Conservation (phyloP, 2,329 filamentous ascomycete species). For the Xylariaceae sp. region DNA sequence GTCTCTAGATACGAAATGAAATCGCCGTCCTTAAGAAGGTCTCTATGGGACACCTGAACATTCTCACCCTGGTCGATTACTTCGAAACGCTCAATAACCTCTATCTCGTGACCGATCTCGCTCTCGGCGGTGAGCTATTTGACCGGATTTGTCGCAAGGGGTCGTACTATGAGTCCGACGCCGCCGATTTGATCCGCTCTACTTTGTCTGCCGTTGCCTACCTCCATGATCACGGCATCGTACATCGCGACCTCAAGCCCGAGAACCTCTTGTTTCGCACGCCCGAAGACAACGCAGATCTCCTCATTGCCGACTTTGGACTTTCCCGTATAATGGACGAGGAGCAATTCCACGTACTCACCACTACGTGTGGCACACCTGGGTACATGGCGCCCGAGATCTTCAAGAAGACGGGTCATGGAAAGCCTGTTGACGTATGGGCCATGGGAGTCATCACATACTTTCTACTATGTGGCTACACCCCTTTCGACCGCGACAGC, state of each 20-base stretch:
- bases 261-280: conserved; percentile 96
- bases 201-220: conserved; percentile 97
- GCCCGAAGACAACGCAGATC: conserved; percentile 93
- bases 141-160: conserved; percentile 98
- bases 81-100: conserved; percentile 99
- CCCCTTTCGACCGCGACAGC: conserved; percentile 92
- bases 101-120: conserved; percentile 95
- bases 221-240: conserved; percentile 96
- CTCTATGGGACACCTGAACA: conserved; percentile 99
- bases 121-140: conserved; percentile 92
- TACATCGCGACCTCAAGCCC: conserved; percentile 94
- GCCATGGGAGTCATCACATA: conserved; percentile 98
- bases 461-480: conserved; percentile 96
- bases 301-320: conserved; percentile 95
- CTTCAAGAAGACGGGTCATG: conserved; percentile 97
- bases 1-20: conserved; percentile 81
- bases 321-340: conserved; percentile 97
- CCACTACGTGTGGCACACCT: conserved; percentile 94
- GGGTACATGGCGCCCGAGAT: conserved; percentile 99
- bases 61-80: conserved; percentile 95
- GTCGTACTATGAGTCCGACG: conserved; percentile 96
- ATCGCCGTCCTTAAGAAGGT: conserved; percentile 96
- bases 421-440: conserved; percentile 98
- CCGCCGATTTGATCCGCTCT: conserved; percentile 88
- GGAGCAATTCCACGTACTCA: conserved; percentile 95